phyloP scores from a whole-genome alignment of 495 filamentous ascomycete genomes.

The Entonaema liquescens region DNA sequence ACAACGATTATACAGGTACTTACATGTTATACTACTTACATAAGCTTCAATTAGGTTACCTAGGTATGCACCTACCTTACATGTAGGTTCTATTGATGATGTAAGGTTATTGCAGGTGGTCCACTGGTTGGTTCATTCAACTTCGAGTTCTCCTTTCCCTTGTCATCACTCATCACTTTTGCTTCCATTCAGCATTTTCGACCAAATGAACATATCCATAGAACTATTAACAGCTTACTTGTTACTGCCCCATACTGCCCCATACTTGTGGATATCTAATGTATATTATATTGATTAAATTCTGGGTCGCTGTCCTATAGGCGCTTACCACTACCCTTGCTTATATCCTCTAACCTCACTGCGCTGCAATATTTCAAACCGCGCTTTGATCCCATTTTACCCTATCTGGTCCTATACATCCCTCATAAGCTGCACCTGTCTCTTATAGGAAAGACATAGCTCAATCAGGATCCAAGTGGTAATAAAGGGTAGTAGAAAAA shows the following conservation, averaged over 20 bases:
- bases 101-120: too few species aligned
- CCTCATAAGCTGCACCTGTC: conserved; percentile 3
- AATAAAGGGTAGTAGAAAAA: conserved; percentile 14
- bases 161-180: neutral
- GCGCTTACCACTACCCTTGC: neutral
- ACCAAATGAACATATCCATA: neutral
- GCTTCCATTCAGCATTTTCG: neutral
- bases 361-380: neutral
- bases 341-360: neutral
- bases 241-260: neutral
- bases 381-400: neutral
- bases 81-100: too few species aligned
- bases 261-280: neutral
- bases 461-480: conserved; percentile 12
- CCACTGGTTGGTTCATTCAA: too few species aligned
- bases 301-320: neutral
- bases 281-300: neutral
- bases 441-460: conserved; percentile 9
- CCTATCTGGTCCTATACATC: neutral
- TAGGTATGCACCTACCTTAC: too few species aligned
- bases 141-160: neutral
- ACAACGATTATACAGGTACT: too few species aligned
- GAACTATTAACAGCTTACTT: neutral
- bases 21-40: too few species aligned
- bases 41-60: too few species aligned